Conservation (phyloP, 169 alveolate species). For the Cryptosporidium andersoni region DNA sequence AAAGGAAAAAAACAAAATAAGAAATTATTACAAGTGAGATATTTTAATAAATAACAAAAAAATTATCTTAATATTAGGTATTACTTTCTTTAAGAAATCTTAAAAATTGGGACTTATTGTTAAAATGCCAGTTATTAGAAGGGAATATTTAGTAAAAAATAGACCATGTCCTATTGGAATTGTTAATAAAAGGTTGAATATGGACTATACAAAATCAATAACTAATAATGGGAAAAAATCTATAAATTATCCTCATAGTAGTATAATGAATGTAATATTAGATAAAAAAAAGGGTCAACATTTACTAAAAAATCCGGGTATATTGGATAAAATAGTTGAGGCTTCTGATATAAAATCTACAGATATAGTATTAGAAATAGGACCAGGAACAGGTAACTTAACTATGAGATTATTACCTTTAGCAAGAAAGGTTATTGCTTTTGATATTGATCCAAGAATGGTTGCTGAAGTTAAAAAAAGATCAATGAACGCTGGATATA, state of each 20-base stretch:
- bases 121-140: constrained; percentile 51
- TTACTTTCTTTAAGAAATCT: neutral
- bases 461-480: constrained; percentile 97
- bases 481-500: constrained; percentile 84
- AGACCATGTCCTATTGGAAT: constrained; percentile 31
- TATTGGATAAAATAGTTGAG: constrained; percentile 92
- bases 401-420: constrained; percentile 94
- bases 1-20: neutral
- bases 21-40: neutral
- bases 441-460: constrained; percentile 99
- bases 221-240: constrained; percentile 25
- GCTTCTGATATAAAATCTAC: constrained; percentile 96
- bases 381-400: constrained; percentile 98
- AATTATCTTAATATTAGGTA: too few relatives aligned
- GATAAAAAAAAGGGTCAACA: constrained; percentile 96
- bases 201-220: neutral
- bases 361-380: constrained; percentile 97
- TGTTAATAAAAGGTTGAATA: constrained; percentile 1
- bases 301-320: constrained; percentile 96
- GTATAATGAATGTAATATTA: constrained; percentile 80
- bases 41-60: neutral
- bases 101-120: neutral
- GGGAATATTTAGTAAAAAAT: constrained; percentile 40
- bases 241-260: neutral
- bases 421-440: constrained; percentile 96